A percentile compares a stretch with the other conserved stretches of the same genome.
Evolutionary conservation across 2,329 filamentous ascomycete species (phyloP).

Genomic region (Microdochium trichocladiopsis): DNA sequence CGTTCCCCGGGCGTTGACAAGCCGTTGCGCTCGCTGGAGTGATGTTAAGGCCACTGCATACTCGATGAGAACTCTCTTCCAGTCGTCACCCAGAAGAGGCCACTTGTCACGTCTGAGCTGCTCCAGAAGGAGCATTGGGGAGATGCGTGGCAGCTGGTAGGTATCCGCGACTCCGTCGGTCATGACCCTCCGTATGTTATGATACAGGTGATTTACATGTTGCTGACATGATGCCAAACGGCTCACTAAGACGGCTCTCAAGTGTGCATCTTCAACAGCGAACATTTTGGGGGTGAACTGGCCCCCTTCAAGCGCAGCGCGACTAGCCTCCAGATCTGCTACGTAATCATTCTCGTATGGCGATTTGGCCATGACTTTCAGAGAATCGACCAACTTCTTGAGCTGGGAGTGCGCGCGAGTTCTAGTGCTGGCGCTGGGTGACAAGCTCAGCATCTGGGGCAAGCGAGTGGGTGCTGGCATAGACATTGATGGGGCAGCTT

Average conservation of each 20-base stretch:
- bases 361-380: neutral
- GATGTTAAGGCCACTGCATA: slow-evolving; percentile 32
- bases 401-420: too few species aligned
- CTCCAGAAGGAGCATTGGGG: slow-evolving; percentile 24
- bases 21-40: slow-evolving; percentile 33
- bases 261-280: neutral
- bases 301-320: neutral
- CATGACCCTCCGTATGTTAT: neutral
- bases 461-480: too few species aligned
- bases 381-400: neutral
- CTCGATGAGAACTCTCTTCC: slow-evolving; percentile 24
- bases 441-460: too few species aligned
- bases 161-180: neutral
- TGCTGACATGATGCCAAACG: neutral
- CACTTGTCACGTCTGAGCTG: slow-evolving; percentile 19
- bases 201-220: slow-evolving; percentile 1
- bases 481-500: too few species aligned
- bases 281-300: neutral
- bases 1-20: slow-evolving; percentile 12
- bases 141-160: slow-evolving; percentile 17
- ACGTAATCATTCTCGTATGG: slow-evolving; percentile 4
- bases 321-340: neutral
- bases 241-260: neutral
- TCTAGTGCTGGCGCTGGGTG: too few species aligned
- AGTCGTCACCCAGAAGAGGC: slow-evolving; percentile 18